Percentiles rank a stretch among this genome's conserved stretches.
These are phyloP conservation scores for Schizophyllum commune DNA, from an alignment of 1,284 basidiomycete species.

Conservation along the genomic window DNA sequence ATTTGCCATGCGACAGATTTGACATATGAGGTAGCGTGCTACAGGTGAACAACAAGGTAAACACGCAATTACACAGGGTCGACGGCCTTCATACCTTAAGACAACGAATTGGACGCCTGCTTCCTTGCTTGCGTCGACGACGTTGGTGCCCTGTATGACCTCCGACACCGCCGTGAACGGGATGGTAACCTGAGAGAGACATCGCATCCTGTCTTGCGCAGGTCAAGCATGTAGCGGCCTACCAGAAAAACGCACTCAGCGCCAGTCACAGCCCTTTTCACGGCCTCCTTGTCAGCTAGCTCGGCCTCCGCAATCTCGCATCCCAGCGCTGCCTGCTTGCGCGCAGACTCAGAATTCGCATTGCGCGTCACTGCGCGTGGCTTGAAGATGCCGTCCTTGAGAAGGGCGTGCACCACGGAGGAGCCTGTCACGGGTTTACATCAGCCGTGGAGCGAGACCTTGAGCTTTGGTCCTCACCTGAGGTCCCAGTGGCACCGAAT, in stretches of 20 bases:
- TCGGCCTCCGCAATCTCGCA: constrained; percentile 9
- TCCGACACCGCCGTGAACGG: neutral
- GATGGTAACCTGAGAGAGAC: neutral
- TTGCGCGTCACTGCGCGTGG: constrained; percentile 13
- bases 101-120: constrained; percentile 9
- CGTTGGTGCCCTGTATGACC: neutral
- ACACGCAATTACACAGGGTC: neutral
- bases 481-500: constrained; percentile 3
- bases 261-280: constrained; percentile 5
- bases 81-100: constrained; percentile 3
- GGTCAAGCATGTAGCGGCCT: neutral
- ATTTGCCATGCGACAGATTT: constrained; percentile 4
- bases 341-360: constrained; percentile 5
- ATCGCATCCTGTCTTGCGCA: constrained; percentile 1
- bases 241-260: constrained; percentile 11
- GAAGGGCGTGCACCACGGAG: constrained; percentile 6
- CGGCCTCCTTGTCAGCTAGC: neutral
- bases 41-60: neutral
- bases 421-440: neutral
- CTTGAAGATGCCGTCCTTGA: constrained; percentile 12
- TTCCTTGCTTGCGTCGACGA: constrained; percentile 10
- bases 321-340: constrained; percentile 3
- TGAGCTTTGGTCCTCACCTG: neutral
- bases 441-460: neutral
- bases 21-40: constrained; percentile 2